phyloP scores from a whole-genome alignment of 2,329 filamentous ascomycete species.

The Bipolaris zeicola region DNA sequence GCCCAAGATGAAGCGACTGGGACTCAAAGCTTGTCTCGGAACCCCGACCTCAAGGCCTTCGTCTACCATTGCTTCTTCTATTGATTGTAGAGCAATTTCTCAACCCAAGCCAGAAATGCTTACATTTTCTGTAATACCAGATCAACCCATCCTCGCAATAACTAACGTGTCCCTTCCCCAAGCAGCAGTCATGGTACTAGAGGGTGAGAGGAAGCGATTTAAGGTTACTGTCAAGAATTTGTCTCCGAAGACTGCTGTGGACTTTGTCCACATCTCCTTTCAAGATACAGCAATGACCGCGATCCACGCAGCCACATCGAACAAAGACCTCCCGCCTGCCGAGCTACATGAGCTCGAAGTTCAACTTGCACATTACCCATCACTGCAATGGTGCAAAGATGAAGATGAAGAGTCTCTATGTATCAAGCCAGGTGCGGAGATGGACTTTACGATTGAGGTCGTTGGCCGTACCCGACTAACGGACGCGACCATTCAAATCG shows the following conservation, averaged over 20 bases:
- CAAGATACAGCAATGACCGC: conserved; percentile 84
- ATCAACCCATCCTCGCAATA: conserved; percentile 77
- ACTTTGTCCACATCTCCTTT: conserved; percentile 86
- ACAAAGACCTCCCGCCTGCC: conserved; percentile 75
- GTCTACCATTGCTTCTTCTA: conserved; percentile 36
- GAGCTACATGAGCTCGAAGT: conserved; percentile 88
- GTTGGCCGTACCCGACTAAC: conserved; percentile 85
- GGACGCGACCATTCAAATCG: conserved; percentile 77
- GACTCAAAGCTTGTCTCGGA: conserved; percentile 56
- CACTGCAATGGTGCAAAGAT: conserved; percentile 59
- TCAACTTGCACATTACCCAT: conserved; percentile 73
- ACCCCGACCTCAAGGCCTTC: conserved; percentile 56
- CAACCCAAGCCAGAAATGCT: conserved; percentile 53
- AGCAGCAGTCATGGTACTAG: conserved; percentile 87
- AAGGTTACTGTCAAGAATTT: conserved; percentile 80
- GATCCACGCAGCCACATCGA: conserved; percentile 74
- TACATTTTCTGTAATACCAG: conserved; percentile 74
- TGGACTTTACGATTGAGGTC: conserved; percentile 81
- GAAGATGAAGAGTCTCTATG: conserved; percentile 53
- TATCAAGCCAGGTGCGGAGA: conserved; percentile 70
- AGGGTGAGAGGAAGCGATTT: conserved; percentile 82
- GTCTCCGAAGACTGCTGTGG: conserved; percentile 71
- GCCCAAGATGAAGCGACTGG: conserved; percentile 76
- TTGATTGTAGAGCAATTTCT: conserved; percentile 24
- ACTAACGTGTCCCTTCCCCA: conserved; percentile 80